These are phyloP conservation scores for Rosa multiflora DNA, from an alignment of 306 rosid species.

Conservation along the genomic window DNA sequence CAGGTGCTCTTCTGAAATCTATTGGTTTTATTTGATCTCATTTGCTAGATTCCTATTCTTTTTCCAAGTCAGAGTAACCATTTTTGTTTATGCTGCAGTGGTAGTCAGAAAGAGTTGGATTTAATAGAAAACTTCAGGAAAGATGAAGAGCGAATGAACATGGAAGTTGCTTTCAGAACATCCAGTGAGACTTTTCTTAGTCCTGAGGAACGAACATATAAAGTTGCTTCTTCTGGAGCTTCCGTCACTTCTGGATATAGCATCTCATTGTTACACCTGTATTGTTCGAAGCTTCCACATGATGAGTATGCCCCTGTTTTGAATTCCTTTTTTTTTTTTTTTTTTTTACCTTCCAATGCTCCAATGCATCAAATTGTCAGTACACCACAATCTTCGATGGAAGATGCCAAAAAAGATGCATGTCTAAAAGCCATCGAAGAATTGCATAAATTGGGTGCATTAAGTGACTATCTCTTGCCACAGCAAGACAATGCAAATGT, in stretches of 20 bases:
- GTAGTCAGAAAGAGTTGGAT: slow-evolving; percentile 63
- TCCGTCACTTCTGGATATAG: slow-evolving; percentile 69
- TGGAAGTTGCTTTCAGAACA: slow-evolving; percentile 59
- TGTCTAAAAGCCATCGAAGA: slow-evolving; percentile 87
- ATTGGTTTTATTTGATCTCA: slow-evolving; percentile 15
- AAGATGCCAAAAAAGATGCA: slow-evolving; percentile 76
- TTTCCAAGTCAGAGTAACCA: slow-evolving; percentile 16
- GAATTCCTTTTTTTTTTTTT: slow-evolving; percentile 14
- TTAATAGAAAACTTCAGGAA: slow-evolving; percentile 53
- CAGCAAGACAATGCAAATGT: slow-evolving; percentile 41
- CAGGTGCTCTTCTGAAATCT: slow-evolving; percentile 55
- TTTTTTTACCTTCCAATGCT: slow-evolving; percentile 74
- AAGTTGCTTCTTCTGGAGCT: slow-evolving; percentile 81
- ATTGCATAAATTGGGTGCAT: slow-evolving; percentile 74
- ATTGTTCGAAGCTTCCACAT: slow-evolving; percentile 86
- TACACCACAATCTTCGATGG: slow-evolving; percentile 56
- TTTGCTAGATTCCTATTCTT: slow-evolving; percentile 9
- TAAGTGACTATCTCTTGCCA: slow-evolving; percentile 78
- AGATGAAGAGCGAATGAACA: slow-evolving; percentile 69
- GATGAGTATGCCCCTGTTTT: slow-evolving; percentile 68
- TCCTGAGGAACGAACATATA: slow-evolving; percentile 61
- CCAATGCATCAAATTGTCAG: slow-evolving; percentile 61
- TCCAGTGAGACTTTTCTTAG: slow-evolving; percentile 50
- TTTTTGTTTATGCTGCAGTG: slow-evolving; percentile 45
- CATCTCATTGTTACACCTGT: slow-evolving; percentile 74